A percentile compares a stretch with the other conserved stretches of the same genome.
phyloP scores from a whole-genome alignment of 2,329 filamentous ascomycete genomes.

The Pseudopithomyces chartarum region DNA sequence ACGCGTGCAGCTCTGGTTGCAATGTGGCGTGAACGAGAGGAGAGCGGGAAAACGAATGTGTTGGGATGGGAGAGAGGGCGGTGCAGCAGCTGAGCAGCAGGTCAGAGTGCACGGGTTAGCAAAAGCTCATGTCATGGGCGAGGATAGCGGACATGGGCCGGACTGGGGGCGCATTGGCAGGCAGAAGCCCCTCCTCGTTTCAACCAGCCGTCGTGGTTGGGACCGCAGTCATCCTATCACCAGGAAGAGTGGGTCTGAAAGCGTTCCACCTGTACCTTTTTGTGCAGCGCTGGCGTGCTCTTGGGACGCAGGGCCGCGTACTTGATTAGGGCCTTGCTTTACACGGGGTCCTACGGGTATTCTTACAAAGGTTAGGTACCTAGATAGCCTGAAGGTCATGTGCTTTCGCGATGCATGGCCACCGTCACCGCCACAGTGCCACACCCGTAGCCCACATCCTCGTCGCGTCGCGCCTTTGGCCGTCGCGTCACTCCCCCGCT shows the following conservation, averaged over 20 bases:
- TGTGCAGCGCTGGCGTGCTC: too few species aligned
- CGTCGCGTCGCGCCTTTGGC: too few species aligned
- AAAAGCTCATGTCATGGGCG: slow-evolving; percentile 6
- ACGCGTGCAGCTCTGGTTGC: slow-evolving; percentile 10
- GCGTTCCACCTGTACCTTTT: neutral
- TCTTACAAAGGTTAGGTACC: too few species aligned
- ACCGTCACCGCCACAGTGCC: slow-evolving; percentile 11
- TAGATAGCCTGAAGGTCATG: slow-evolving; percentile 1
- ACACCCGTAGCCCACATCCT: too few species aligned
- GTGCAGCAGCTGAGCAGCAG: slow-evolving; percentile 1
- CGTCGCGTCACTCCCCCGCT: slow-evolving; percentile 1
- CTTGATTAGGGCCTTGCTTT: neutral
- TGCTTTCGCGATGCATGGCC: slow-evolving; percentile 3
- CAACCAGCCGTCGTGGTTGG: neutral
- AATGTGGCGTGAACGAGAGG: slow-evolving; percentile 10
- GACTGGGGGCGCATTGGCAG: slow-evolving; percentile 12
- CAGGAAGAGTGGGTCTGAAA: neutral
- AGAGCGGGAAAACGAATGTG: neutral
- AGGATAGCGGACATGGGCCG: neutral
- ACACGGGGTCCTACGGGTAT: too few species aligned
- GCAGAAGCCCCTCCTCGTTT: slow-evolving; percentile 30
- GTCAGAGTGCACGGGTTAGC: slow-evolving; percentile 1
- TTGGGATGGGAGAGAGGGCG: neutral
- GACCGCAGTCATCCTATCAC: neutral
- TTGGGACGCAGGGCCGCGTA: neutral